Percentiles rank a stretch among this genome's conserved stretches.
Conservation (phyloP, 257 asterid species). For the Jaltomata sinuosa region DNA sequence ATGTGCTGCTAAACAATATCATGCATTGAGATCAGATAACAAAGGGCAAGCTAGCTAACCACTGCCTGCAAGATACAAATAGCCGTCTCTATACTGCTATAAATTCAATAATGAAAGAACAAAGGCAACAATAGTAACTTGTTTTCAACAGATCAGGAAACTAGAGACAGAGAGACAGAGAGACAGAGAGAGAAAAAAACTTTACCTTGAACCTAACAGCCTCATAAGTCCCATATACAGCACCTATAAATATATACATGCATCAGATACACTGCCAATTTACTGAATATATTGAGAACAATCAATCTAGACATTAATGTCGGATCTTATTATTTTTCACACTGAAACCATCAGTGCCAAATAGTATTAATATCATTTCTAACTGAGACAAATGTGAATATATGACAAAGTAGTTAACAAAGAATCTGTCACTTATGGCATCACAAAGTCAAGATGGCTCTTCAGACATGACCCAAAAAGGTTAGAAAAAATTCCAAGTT, state of each 20-base stretch:
- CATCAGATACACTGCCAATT: neutral
- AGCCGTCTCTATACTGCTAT: neutral
- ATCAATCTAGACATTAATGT: neutral
- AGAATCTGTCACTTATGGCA: neutral
- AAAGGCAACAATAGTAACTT: neutral
- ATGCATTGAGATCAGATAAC: neutral
- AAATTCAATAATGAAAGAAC: neutral
- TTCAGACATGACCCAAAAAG: neutral
- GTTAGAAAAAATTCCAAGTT: neutral
- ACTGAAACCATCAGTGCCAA: neutral
- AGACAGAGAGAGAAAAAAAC: neutral
- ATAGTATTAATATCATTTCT: neutral
- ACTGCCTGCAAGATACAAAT: neutral
- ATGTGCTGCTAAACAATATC: neutral
- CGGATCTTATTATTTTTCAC: neutral
- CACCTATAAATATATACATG: conserved; percentile 21
- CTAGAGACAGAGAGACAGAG: neutral
- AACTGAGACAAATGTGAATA: neutral
- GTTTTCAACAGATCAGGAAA: neutral
- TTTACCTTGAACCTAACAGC: conserved; percentile 30
- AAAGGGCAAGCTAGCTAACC: neutral
- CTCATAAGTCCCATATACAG: conserved; percentile 30
- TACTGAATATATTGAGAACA: neutral
- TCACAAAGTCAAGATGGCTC: neutral
- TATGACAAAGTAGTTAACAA: neutral